phyloP scores from a whole-genome alignment of 139 green algal species.

The Desmodesmus armatus region DNA sequence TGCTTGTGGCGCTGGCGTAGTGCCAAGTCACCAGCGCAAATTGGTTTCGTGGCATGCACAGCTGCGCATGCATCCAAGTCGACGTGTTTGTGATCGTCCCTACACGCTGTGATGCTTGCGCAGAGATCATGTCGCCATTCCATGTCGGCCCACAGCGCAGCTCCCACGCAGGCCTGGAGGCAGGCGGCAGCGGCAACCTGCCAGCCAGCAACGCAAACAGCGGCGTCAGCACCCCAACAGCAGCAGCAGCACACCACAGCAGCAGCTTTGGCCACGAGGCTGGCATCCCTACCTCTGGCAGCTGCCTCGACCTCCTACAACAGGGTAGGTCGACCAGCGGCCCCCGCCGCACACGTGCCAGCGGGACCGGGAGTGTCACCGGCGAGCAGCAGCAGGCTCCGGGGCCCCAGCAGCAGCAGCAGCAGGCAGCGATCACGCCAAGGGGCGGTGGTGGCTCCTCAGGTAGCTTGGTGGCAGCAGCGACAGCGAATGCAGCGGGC shows the following conservation, averaged over 20 bases:
- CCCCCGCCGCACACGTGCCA: not conserved
- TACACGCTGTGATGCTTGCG: too few species aligned
- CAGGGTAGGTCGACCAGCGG: slow-evolving; percentile 3
- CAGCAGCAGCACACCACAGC: slow-evolving; percentile 7
- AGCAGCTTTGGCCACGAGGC: not conserved
- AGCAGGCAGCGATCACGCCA: not conserved
- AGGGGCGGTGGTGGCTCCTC: not conserved
- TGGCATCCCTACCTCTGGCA: slow-evolving; percentile 4
- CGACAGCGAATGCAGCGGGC: slow-evolving; percentile 1
- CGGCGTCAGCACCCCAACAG: too few species aligned
- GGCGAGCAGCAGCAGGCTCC: slow-evolving; percentile 26
- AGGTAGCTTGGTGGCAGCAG: slow-evolving; percentile 18
- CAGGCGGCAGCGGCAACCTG: too few species aligned
- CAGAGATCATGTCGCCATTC: too few species aligned
- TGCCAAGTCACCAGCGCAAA: too few species aligned
- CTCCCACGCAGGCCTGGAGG: too few species aligned
- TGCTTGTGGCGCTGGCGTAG: not conserved
- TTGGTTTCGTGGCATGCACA: too few species aligned
- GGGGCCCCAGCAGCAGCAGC: slow-evolving; percentile 20
- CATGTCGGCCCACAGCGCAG: too few species aligned
- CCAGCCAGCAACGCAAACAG: not conserved
- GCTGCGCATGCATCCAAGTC: too few species aligned
- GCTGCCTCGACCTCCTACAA: slow-evolving; percentile 31
- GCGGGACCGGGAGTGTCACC: not conserved
- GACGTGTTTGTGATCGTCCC: too few species aligned